Base-by-base conservation (phyloP, 495 filamentous ascomycete species). In the Hypoxylon fuscum region DNA sequence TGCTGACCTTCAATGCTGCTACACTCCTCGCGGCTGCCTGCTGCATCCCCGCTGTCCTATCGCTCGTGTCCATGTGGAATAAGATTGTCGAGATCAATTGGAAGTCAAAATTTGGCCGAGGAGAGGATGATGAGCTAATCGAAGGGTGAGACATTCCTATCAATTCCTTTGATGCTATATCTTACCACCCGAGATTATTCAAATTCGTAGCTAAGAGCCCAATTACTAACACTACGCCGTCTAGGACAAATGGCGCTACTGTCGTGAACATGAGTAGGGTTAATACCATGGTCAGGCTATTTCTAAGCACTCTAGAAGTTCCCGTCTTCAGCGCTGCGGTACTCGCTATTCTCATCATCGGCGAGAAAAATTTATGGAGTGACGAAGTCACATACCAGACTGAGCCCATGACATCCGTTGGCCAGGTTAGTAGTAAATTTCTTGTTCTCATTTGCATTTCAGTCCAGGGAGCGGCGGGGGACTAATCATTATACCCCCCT, bases 331-430 rank as follows among this genome's bases (percentile, higher is more conserved):
- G 68, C 27, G 82, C 72, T 42, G 82, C 79, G 12, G 80, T 87
- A 3, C 44, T 86, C 6, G 80, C 79, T 2, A 80, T 88, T 44
- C 68, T 88, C 46, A 65, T 83, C 17, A 69, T 80, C 6, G 85
- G 85, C 9, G 85, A 87, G 59, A 72, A 71, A 55, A 88, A 88
- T 55, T 85, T 88, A 59, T 85, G 71, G 59, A 87, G 82, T 48
- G 0, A 2, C 0, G 76, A 76, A 48, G 76, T 87, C 17, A 45
- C 31, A 0, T 84, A 80, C 62, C 78, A 85, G 40, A 85, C 82
- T 0, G 85, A 88, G 62, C 82, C 81, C 0, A 79, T 86, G 6
- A n/a, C n/a, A n/a, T n/a, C n/a, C n/a, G n/a, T n/a, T n/a, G n/a
- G n/a, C n/a, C n/a, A n/a, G n/a, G 55, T 66, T 5, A 84, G 79